Evolutionary conservation across 75 land plant species (phyloP).

Genomic region (Pinus taeda): DNA sequence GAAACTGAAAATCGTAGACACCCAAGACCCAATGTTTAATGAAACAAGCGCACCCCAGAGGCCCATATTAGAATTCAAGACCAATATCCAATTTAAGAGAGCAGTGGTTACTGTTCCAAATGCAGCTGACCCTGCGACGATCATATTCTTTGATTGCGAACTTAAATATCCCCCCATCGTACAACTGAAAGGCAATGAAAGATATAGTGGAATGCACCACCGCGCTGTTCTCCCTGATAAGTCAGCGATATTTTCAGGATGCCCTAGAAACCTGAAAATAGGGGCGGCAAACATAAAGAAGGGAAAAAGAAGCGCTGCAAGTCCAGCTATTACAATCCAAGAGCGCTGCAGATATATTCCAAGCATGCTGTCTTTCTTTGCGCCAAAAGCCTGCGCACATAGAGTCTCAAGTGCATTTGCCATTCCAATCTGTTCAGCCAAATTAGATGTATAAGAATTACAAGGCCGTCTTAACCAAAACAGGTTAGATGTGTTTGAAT

Average conservation of each 20-base stretch:
- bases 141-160: slow-evolving; percentile 11
- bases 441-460: too few species aligned
- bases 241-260: slow-evolving; percentile 8
- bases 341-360: slow-evolving; percentile 30
- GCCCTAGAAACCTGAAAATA: slow-evolving; percentile 11
- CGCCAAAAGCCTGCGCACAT: slow-evolving; percentile 29
- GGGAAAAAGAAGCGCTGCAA: background rate
- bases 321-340: background rate
- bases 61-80: slow-evolving; percentile 8
- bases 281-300: background rate
- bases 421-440: slow-evolving; percentile 16
- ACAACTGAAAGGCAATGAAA: background rate
- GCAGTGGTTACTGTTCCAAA: background rate
- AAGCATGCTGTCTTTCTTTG: slow-evolving; percentile 10
- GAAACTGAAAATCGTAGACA: background rate
- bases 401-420: slow-evolving; percentile 12
- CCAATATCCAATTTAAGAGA: slow-evolving; percentile 13
- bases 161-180: slow-evolving; percentile 9
- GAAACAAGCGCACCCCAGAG: slow-evolving; percentile 12
- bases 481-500: too few species aligned
- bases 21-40: slow-evolving; percentile 8
- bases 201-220: slow-evolving; percentile 7
- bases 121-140: slow-evolving; percentile 1
- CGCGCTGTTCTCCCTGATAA: background rate
- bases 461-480: too few species aligned